Evolutionary conservation across 1,139 yeast genomes (phyloP).

Genomic region (Kluyveromyces marxianus): DNA sequence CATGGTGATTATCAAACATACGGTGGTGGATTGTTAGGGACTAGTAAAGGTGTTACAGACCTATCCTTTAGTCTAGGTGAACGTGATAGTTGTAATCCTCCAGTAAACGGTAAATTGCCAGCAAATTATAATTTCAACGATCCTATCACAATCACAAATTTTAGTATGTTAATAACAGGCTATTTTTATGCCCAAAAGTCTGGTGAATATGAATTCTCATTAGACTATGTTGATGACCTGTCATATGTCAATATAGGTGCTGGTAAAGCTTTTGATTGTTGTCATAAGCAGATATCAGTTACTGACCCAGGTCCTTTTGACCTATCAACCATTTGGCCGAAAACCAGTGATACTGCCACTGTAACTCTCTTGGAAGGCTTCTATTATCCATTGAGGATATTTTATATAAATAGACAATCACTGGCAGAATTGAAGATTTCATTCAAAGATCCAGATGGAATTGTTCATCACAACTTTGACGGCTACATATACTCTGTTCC

Average conservation of each 20-base stretch:
- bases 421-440: slow-evolving; percentile 11
- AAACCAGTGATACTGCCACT: neutral
- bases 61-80: slow-evolving; percentile 8
- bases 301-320: slow-evolving; percentile 8
- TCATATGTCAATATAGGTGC: slow-evolving; percentile 12
- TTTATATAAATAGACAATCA: slow-evolving; percentile 12
- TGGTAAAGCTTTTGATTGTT: slow-evolving; percentile 13
- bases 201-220: slow-evolving; percentile 9
- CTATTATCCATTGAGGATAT: slow-evolving; percentile 15
- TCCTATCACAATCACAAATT: slow-evolving; percentile 9
- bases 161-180: slow-evolving; percentile 13
- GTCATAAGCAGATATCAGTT: slow-evolving; percentile 5
- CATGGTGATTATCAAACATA: slow-evolving; percentile 13
- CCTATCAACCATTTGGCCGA: slow-evolving; percentile 7
- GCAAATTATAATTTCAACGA: slow-evolving; percentile 9
- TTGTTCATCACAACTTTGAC: slow-evolving; percentile 6
- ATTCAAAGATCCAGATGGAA: slow-evolving; percentile 13
- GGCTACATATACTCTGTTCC: slow-evolving; percentile 6
- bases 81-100: neutral
- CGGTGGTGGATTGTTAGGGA: slow-evolving; percentile 6
- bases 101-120: slow-evolving; percentile 5
- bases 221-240: slow-evolving; percentile 12
- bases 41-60: slow-evolving; percentile 11
- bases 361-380: slow-evolving; percentile 9
- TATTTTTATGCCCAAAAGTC: slow-evolving; percentile 11